Conservation (phyloP, 2,329 filamentous ascomycete genomes). For the Ustulina deusta region DNA sequence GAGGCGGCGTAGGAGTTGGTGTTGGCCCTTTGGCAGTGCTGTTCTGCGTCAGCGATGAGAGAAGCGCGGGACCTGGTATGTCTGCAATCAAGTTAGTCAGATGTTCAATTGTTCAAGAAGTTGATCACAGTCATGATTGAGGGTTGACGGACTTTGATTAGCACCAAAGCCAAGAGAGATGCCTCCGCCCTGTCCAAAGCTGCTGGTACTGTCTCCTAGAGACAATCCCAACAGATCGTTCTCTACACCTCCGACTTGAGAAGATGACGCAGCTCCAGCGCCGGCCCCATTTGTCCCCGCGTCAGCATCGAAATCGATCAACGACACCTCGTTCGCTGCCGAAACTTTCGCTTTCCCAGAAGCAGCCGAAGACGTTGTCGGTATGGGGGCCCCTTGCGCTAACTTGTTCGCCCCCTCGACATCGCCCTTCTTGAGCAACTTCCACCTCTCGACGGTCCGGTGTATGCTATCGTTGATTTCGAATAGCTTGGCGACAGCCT, state of each 20-base stretch:
- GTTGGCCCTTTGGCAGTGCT: slow-evolving; percentile 66
- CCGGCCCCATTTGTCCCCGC: slow-evolving; percentile 60
- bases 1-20: slow-evolving; percentile 57
- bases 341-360: slow-evolving; percentile 67
- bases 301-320: slow-evolving; percentile 89
- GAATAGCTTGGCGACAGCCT: slow-evolving; percentile 93
- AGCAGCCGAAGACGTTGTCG: slow-evolving; percentile 54
- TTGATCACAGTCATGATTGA: background rate
- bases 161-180: slow-evolving; percentile 85
- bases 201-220: slow-evolving; percentile 72
- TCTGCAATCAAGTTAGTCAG: slow-evolving; percentile 58
- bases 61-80: slow-evolving; percentile 72
- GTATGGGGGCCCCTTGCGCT: slow-evolving; percentile 76
- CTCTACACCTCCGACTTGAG: slow-evolving; percentile 76
- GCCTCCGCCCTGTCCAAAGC: slow-evolving; percentile 79
- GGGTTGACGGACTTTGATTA: slow-evolving; percentile 70
- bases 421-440: slow-evolving; percentile 95
- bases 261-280: slow-evolving; percentile 58
- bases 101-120: background rate
- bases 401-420: slow-evolving; percentile 85
- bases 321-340: slow-evolving; percentile 78
- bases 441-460: slow-evolving; percentile 94
- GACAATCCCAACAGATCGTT: slow-evolving; percentile 92
- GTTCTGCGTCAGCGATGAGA: slow-evolving; percentile 72
- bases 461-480: slow-evolving; percentile 99